Base-by-base conservation (phyloP, 768 basidiomycete genomes). In the Symmetrospora coprosmae region DNA sequence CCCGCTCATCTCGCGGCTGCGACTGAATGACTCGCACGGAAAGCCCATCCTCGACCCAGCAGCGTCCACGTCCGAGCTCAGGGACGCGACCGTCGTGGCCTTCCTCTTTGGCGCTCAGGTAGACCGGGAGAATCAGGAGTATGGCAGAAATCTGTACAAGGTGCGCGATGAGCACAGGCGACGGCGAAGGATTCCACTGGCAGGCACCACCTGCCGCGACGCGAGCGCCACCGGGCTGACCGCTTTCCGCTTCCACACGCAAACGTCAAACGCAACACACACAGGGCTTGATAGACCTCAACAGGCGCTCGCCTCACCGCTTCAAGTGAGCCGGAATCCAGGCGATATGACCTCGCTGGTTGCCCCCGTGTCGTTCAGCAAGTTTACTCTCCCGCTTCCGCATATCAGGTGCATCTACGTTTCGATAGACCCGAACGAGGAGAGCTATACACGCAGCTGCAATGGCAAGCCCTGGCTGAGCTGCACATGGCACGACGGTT, bases 101-200 rank as follows among this genome's bases (percentile, higher is more conserved):
- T 19, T 58, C 21, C 55, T 58, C 30, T 58, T 58, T 46, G 55
- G 55, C 13, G 28, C 55, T 28, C 28, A 58, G 55, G 43, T 58
- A 2, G 43, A 58, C 19, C 17, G 31, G 16, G 37, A 31, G 2
- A 43, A 35, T n/a, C 31, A 21, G 19, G 31, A 21, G 7, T 41
- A 45, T 47, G 30, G 39, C 5, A 3, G 55, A 4, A 43, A 58
- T 6, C 43, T 58, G 39, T 58, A 58, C 43, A 43, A 46, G 55
- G 55, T 58, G 21, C 13, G 43, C 13, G n/a, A n/a, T n/a, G n/a
- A n/a, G n/a, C n/a, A n/a, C n/a, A n/a, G n/a, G n/a, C n/a, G n/a
- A n/a, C n/a, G n/a, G n/a, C n/a, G n/a, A n/a, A n/a, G n/a, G n/a
- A n/a, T n/a, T n/a, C n/a, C n/a, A n/a, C n/a, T n/a, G n/a, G n/a